Base-by-base conservation (phyloP, 2,329 filamentous ascomycete species). In the Fusarium tricinctum region DNA sequence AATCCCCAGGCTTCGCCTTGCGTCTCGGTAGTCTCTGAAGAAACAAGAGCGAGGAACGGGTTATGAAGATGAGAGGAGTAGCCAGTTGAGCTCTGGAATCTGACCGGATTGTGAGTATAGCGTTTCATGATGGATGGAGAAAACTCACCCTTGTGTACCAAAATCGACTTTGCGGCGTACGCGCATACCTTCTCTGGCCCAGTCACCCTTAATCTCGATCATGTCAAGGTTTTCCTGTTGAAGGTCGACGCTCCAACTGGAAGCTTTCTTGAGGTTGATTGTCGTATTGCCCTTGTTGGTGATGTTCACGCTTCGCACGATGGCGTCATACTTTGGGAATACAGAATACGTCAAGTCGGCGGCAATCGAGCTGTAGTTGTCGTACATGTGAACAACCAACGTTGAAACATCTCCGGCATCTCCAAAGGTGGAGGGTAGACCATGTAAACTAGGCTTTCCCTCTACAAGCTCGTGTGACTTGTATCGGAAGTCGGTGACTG, bases 41-140 rank as follows among this genome's bases (percentile, higher is more conserved):
- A 79, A 0, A 86, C 81, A 1, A 91, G 77, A 0, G 86, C 82
- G 20, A 91, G 81, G 77, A 91, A 91, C 0, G 88, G 88, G 63
- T 91, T 91, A 74, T 90, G 86, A 1, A 88, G 78, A 66, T 90
- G 87, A 0, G 88, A 90, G 0, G 88, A 88, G 71, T 88, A 91
- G 0, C 89, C 89, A 2, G 83, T 84, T 0, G 81, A 84, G 64
- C 88, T 90, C 17, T 86, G 85, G 74, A 91, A 90, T 8, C 87
- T 88, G 15, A 52, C 1, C 53, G 4, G 17, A 6, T 42, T 17
- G 40, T 56, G 6, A 15, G 13, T 3, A 38, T 6, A 0, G 0
- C 14, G 5, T 2, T 2, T 5, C 1, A 0, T 13, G 1, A 6
- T 17, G 2, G 10, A 7, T 2, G 12, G 3, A 0, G 1, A 5